Percentiles rank a stretch among this genome's conserved stretches.
Evolutionary conservation across 345 rosid genomes (phyloP).

Genomic region (Populus ilicifolia): DNA sequence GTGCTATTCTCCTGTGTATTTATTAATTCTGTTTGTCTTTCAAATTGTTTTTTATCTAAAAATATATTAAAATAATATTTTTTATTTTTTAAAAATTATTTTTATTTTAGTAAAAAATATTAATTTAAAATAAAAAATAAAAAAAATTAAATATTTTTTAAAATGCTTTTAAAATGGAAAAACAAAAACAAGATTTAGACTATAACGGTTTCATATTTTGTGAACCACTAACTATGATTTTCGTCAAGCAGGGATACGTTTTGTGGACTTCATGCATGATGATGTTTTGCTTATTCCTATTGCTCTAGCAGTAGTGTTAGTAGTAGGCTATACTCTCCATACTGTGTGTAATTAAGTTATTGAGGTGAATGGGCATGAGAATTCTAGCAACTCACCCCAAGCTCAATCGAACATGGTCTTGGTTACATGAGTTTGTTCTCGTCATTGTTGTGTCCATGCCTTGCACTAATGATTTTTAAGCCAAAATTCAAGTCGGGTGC

Average conservation of each 20-base stretch:
- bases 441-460: not conserved
- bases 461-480: not conserved
- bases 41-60: too few species aligned
- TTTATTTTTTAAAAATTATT: too few species aligned
- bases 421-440: not conserved
- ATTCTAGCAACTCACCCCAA: not conserved
- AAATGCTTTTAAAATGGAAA: too few species aligned
- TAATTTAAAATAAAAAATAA: too few species aligned
- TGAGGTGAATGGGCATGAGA: not conserved
- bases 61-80: too few species aligned
- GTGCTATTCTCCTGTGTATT: too few species aligned
- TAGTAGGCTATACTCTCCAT: not conserved
- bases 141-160: too few species aligned
- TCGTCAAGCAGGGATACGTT: not conserved
- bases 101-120: too few species aligned
- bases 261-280: not conserved
- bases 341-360: not conserved
- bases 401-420: not conserved
- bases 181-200: not conserved
- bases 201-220: not conserved
- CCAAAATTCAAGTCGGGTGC: not conserved
- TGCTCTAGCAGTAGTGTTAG: not conserved
- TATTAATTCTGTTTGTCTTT: too few species aligned
- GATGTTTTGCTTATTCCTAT: not conserved
- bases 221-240: not conserved